These are phyloP conservation scores for Marasmius tenuissimus DNA, from an alignment of 1,284 basidiomycete genomes.

Conservation along the genomic window DNA sequence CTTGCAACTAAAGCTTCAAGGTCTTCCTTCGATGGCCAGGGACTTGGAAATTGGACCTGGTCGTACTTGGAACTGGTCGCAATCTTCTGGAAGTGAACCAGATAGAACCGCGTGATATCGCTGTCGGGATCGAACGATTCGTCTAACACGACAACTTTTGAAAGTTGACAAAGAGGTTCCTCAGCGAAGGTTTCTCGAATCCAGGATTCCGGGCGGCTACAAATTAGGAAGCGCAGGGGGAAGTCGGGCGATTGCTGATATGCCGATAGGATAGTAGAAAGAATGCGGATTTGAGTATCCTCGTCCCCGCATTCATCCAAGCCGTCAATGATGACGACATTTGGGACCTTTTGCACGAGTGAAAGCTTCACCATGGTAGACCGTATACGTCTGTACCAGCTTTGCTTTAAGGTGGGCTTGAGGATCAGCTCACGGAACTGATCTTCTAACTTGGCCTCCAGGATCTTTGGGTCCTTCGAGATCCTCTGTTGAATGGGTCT, in stretches of 20 bases:
- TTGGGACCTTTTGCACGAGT: not conserved
- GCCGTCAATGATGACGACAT: constrained; percentile 3
- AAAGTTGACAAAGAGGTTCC: not conserved
- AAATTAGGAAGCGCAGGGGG: constrained; percentile 25
- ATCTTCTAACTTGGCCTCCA: not conserved
- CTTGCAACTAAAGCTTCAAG: constrained; percentile 20
- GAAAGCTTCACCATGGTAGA: not conserved
- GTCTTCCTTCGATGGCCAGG: constrained; percentile 19
- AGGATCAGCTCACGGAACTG: constrained; percentile 4
- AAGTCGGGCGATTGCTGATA: not conserved
- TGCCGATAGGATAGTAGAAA: not conserved
- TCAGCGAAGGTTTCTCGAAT: constrained; percentile 18
- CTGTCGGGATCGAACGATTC: not conserved
- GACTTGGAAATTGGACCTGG: not conserved
- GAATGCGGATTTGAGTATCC: not conserved
- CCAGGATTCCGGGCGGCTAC: constrained; percentile 22
- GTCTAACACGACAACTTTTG: not conserved
- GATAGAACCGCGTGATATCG: not conserved
- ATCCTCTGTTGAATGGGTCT: not conserved
- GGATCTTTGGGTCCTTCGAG: not conserved
- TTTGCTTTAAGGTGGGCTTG: not conserved
- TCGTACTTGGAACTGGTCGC: too few species aligned
- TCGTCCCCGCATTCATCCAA: constrained; percentile 2
- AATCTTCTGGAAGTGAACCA: not conserved
- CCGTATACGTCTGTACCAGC: too few species aligned